Evolutionary conservation across 495 filamentous ascomycete species (phyloP), one percentile per base, ranked within the genome.

Genomic region (Trichoderma reesei): DNA sequence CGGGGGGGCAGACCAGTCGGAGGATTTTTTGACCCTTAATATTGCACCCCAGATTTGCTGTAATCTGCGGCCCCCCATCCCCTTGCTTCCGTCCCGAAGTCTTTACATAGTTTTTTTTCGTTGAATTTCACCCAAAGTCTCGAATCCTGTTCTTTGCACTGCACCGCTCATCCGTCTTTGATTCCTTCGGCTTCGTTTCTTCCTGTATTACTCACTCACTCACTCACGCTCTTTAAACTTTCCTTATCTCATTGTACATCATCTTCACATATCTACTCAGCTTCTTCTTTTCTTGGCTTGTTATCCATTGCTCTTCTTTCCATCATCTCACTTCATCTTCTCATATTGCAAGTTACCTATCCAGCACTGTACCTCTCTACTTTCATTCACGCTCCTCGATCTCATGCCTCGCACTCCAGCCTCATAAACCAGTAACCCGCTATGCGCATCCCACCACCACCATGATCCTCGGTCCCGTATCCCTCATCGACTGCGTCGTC

Each of bases 401-500:
- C 44, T n/a, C 9, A 48, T 48, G 44, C 18, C n/a, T 20, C 20
- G 18, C 4, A 39, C 26, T 39, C n/a, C 44, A 20, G 20, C 16
- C 44, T 20, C 16, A 8, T 2, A 46, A 48, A n/a, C 18, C 20
- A 48, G 3, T 48, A 48, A 48, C 5, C 44, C 18, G 44, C 44
- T 18, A 48, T 48, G 44, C 18, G 44, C 44, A 7, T n/a, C 44
- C 16, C 11, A 56, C 51, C 51, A n/a, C 10, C 61, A 71, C 31
- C 60, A 74, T 74, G 87, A 83, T 88, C 63, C 73, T 90, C 18
- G 76, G 79, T n/a, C 83, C 80, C 48, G 80, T 90, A 31, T 85
- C 85, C 6, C 87, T 83, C 73, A 67, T 88, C 31, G 87, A 90
- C 71, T 87, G 86, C 73, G 33, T 84, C 44, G 80, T 83, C 38